Evolutionary conservation across 768 basidiomycete species (phyloP).

Genomic region (Hemileccinum impolitum): DNA sequence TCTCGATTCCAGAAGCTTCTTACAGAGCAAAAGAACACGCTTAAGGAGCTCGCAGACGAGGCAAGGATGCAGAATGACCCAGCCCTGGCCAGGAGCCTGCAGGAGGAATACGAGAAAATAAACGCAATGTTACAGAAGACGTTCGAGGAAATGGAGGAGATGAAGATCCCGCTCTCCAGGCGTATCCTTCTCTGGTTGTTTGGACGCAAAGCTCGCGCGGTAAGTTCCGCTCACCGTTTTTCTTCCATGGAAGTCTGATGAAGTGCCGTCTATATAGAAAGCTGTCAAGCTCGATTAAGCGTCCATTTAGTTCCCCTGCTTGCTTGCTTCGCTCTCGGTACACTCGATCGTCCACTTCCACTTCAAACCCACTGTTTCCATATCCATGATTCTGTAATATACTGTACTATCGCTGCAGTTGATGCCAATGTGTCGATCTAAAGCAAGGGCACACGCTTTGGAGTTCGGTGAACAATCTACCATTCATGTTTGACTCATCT

Average conservation of each 20-base stretch:
- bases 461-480: too few species aligned
- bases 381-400: too few species aligned
- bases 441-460: too few species aligned
- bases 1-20: constrained; percentile 18
- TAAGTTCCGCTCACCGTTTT: background rate
- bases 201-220: constrained; percentile 5
- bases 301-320: background rate
- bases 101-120: constrained; percentile 9
- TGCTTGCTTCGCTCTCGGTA: background rate
- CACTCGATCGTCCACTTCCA: too few species aligned
- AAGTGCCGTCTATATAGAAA: background rate
- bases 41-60: constrained; percentile 17
- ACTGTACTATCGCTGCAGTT: too few species aligned
- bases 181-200: constrained; percentile 8
- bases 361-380: too few species aligned
- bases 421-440: too few species aligned
- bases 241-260: background rate
- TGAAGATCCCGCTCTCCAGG: constrained; percentile 17
- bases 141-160: constrained; percentile 18
- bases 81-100: constrained; percentile 6
- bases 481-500: too few species aligned
- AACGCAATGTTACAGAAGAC: constrained; percentile 12
- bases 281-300: background rate
- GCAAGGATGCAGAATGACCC: constrained; percentile 14
- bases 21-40: constrained; percentile 10